Evolutionary conservation across 768 basidiomycete species (phyloP).

Genomic region (Mycena metata): DNA sequence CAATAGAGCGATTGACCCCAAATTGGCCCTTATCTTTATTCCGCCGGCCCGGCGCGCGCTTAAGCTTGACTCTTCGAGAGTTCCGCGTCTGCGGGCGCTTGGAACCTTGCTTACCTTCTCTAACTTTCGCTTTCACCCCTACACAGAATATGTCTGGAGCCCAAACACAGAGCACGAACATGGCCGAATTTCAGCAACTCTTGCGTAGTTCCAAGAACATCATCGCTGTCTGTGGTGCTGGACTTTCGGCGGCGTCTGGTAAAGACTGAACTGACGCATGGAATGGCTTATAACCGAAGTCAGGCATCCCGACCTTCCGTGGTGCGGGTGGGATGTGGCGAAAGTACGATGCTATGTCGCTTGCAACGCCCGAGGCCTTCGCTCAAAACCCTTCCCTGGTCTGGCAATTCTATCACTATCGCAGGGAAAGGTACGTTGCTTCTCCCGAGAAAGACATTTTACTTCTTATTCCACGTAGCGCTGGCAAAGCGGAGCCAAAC

Average conservation of each 20-base stretch:
- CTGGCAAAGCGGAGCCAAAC: constrained; percentile 63
- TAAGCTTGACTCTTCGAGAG: neutral
- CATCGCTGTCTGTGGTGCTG: constrained; percentile 64
- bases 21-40: neutral
- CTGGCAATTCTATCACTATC: constrained; percentile 78
- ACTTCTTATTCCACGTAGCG: constrained; percentile 51
- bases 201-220: constrained; percentile 50
- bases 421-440: constrained; percentile 61
- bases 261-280: constrained; percentile 27
- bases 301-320: constrained; percentile 65
- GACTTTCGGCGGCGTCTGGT: constrained; percentile 77
- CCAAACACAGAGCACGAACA: constrained; percentile 38
- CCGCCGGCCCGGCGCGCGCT: constrained; percentile 1
- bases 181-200: constrained; percentile 48
- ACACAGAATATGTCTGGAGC: constrained; percentile 2
- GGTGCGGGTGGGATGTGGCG: constrained; percentile 67
- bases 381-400: constrained; percentile 60
- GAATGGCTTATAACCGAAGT: constrained; percentile 27
- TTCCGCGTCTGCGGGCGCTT: neutral
- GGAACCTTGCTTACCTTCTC: neutral
- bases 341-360: constrained; percentile 61
- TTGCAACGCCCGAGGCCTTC: constrained; percentile 70
- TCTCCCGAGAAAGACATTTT: constrained; percentile 5
- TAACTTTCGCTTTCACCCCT: neutral
- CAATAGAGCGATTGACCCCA: neutral